Evolutionary conservation across 148 eudicot species (phyloP).

Genomic region (Polygonum aviculare): DNA sequence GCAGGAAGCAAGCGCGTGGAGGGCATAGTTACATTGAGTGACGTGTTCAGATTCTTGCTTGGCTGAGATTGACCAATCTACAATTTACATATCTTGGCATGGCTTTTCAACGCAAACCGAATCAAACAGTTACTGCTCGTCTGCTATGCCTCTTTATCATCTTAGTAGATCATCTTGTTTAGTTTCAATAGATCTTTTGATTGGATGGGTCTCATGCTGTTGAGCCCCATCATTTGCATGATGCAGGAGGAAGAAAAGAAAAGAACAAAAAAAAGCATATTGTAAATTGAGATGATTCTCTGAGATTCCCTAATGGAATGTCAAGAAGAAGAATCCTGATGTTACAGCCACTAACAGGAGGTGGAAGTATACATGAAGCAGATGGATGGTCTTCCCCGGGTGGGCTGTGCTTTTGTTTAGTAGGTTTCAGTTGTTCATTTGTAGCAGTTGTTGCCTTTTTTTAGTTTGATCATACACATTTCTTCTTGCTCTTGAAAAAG

Average conservation of each 20-base stretch:
- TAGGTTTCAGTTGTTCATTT: neutral
- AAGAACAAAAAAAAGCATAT: neutral
- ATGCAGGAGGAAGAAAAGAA: conserved; percentile 3
- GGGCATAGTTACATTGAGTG: conserved; percentile 74
- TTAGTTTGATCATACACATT: neutral
- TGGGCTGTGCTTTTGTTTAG: conserved; percentile 1
- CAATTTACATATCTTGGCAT: neutral
- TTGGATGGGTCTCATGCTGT: conserved; percentile 10
- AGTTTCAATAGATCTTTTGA: conserved; percentile 1
- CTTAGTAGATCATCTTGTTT: conserved; percentile 8
- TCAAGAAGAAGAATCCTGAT: neutral
- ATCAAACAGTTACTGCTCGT: neutral
- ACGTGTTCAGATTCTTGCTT: conserved; percentile 75
- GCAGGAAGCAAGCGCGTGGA: conserved; percentile 98
- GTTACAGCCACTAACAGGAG: neutral
- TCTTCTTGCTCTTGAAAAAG: neutral
- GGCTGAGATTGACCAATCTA: conserved; percentile 24
- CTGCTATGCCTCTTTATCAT: conserved; percentile 4
- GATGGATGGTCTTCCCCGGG: neutral
- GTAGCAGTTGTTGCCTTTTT: neutral
- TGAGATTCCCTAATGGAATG: neutral
- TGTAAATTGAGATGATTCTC: conserved; percentile 8
- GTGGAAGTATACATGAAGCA: neutral
- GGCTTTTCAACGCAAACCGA: neutral
- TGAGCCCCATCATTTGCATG: conserved; percentile 7